phyloP scores from a whole-genome alignment of 208 protist genomes.

The Acanthamoeba healyi region DNA sequence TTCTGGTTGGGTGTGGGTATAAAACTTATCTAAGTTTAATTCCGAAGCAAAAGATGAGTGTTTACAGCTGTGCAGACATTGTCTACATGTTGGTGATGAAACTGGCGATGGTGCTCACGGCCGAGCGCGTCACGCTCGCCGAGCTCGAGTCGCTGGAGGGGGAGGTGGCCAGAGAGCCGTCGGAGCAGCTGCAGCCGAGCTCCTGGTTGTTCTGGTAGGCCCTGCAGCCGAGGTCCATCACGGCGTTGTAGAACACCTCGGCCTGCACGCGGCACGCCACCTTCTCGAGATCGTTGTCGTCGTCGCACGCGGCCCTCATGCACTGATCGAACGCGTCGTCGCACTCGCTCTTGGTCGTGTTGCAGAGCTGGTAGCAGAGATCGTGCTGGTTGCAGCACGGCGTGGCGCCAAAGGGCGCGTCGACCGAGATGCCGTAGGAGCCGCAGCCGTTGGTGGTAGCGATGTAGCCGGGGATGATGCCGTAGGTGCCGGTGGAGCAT shows the following conservation, averaged over 20 bases:
- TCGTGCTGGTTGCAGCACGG: conserved; percentile 50
- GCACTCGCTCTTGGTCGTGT: conserved; percentile 36
- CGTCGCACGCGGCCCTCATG: conserved; percentile 13
- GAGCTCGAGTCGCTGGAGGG: not conserved
- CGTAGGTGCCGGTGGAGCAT: conserved; percentile 24
- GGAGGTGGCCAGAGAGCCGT: not conserved
- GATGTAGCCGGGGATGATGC: not conserved
- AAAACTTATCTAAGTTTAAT: too few species aligned
- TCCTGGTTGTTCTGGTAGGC: conserved; percentile 5
- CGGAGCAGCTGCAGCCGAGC: not conserved
- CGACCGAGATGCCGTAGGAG: not conserved
- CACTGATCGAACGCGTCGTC: conserved; percentile 10
- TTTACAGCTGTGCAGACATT: too few species aligned
- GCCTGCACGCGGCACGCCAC: not conserved
- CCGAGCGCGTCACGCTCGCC: too few species aligned
- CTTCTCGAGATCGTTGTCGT: not conserved
- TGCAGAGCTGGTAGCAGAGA: not conserved
- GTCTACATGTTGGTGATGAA: too few species aligned
- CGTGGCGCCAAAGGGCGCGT: not conserved
- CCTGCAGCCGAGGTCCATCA: conserved; percentile 9
- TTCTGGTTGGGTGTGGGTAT: too few species aligned
- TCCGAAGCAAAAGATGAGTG: too few species aligned
- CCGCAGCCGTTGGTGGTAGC: conserved; percentile 2
- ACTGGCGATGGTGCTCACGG: too few species aligned
- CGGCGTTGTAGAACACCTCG: conserved; percentile 5